Evolutionary conservation across 129 eudicot species (phyloP).

Genomic region (Deinandra increscens): DNA sequence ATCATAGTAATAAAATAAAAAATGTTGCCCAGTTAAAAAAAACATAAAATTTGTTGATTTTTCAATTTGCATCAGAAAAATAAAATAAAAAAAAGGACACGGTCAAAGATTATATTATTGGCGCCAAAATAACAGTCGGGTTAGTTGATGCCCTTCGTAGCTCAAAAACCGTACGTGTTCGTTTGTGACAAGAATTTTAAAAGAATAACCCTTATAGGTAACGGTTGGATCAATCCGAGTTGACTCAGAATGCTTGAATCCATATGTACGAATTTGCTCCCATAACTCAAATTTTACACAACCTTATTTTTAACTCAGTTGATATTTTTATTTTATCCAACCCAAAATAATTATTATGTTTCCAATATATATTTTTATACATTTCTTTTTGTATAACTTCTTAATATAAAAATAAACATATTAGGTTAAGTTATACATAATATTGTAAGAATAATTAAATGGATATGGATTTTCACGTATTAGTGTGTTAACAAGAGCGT

Average conservation of each 20-base stretch:
- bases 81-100: background rate
- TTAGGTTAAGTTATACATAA: background rate
- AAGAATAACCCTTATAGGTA: background rate
- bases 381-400: background rate
- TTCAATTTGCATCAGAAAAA: background rate
- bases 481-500: background rate
- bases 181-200: background rate
- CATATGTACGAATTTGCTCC: background rate
- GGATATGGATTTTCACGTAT: no score
- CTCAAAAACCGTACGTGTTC: conserved; percentile 21
- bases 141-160: conserved; percentile 13
- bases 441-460: no score
- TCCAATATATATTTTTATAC: background rate
- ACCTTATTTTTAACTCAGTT: background rate
- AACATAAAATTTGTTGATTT: no score
- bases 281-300: background rate
- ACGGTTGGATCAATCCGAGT: conserved; percentile 13
- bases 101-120: conserved; percentile 25
- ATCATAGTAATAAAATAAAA: no score
- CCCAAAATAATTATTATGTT: background rate
- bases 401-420: background rate
- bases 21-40: no score
- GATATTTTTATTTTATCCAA: background rate
- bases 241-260: conserved; percentile 16
- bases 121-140: conserved; percentile 30